Base-by-base conservation (phyloP, 257 asterid species). In the Thymus quinquecostatus region DNA sequence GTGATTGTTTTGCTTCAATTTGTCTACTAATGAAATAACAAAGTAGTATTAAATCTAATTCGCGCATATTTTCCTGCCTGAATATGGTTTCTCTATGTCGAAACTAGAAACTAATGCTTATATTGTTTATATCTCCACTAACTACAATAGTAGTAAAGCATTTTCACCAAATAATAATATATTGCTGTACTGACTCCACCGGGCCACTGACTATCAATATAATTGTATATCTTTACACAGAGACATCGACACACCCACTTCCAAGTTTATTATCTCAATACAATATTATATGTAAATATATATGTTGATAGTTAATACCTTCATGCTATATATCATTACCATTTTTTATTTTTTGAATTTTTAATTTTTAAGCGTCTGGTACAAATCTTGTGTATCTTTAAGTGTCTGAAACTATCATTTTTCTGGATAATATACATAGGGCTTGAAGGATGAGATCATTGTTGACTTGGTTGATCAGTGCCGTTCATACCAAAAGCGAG, bases 391-490 rank as follows among this genome's bases (percentile, higher is more conserved):
- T 36, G 2, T 36, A 36, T 36, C 40, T 36, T 36, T 36, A 36
- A 36, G 40, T 36, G 40, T 2, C 40, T 1, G 40, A 36, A 65
- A 61, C 75, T 47, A 58, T 49, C 29, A 14, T 1, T 33, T 56
- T 62, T 58, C 59, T 72, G 9, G 11, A 11, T 40, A 54, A 55
- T 54, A 66, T 49, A 13, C 65, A 32, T 82, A 95, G 99, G 92
- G 96, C 36, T 73, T 95, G 77, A 88, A 89, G 80, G 95, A 89
- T 8, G 99, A 95, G 77, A 75, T 95, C 74, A 92, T 95, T 67
- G 91, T 87, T 60, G 98, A 95, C 87, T 87, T 95, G 78, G 95
- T 89, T 68, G 99, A 89, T 28, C 99, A 92, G 83, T 95, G 98
- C 60, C 95, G 83, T 38, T 84, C 96, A 10, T 92, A 84, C 85